These are phyloP conservation scores for Danielia oregonensis DNA, from an alignment of 805 yeast genomes.

Conservation along the genomic window DNA sequence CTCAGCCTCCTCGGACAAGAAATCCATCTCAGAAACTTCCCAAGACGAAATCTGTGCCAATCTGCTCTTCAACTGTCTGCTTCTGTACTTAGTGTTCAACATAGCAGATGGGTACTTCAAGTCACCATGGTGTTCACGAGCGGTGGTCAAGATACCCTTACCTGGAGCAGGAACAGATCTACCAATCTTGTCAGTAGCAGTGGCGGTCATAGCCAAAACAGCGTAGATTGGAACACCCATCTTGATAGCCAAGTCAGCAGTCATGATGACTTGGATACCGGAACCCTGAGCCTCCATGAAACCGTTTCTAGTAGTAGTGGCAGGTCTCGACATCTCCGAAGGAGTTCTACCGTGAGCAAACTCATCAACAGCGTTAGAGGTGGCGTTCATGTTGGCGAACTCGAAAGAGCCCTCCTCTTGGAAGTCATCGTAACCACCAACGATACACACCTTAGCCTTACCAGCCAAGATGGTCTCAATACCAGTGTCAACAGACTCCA, in stretches of 20 bases:
- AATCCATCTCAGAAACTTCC: slow-evolving; percentile 77
- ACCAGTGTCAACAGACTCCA: slow-evolving; percentile 96
- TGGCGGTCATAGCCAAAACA: slow-evolving; percentile 88
- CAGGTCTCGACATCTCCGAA: slow-evolving; percentile 97
- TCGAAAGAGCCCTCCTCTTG: slow-evolving; percentile 98
- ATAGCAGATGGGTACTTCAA: slow-evolving; percentile 75
- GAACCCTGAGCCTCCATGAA: slow-evolving; percentile 99
- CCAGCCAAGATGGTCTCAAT: slow-evolving; percentile 89
- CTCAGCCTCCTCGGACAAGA: slow-evolving; percentile 67
- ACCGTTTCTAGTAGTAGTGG: slow-evolving; percentile 93
- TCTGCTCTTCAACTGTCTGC: slow-evolving; percentile 83
- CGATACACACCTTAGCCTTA: slow-evolving; percentile 92
- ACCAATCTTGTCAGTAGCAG: slow-evolving; percentile 98
- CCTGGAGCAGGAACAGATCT: slow-evolving; percentile 99
- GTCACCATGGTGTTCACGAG: slow-evolving; percentile 85
- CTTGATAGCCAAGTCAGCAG: slow-evolving; percentile 85
- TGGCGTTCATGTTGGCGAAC: slow-evolving; percentile 98
- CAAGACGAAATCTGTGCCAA: slow-evolving; percentile 72
- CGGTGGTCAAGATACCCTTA: slow-evolving; percentile 97
- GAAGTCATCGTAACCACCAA: slow-evolving; percentile 99
- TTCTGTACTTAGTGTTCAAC: slow-evolving; percentile 88
- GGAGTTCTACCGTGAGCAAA: slow-evolving; percentile 96
- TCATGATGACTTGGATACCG: slow-evolving; percentile 96
- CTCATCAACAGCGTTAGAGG: slow-evolving; percentile 86
- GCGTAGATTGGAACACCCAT: slow-evolving; percentile 99